phyloP scores from a whole-genome alignment of 225 moss, liverwort and hornwort species.

The Sphagnum tenellum region DNA sequence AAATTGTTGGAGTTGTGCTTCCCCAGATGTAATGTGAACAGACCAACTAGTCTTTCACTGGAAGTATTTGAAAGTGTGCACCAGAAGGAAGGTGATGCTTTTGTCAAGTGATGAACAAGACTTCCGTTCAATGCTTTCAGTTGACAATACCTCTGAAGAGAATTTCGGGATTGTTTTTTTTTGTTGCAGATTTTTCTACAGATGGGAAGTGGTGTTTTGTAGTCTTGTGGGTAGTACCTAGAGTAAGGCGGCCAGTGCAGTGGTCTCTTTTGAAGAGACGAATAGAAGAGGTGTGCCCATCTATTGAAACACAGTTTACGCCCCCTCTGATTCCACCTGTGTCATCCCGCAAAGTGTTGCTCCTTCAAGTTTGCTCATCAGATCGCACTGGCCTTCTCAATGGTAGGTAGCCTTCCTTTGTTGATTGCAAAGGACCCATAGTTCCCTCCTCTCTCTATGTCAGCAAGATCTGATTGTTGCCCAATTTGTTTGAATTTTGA shows the following conservation, averaged over 20 bases:
- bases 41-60: no score
- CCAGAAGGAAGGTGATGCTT: no score
- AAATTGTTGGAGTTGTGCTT: no score
- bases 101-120: no score
- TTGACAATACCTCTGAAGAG: not conserved
- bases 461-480: not conserved
- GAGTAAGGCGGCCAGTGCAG: conserved; percentile 14
- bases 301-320: conserved; percentile 26
- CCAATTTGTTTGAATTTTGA: not conserved
- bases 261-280: conserved; percentile 59
- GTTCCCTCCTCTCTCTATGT: not conserved
- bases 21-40: no score
- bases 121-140: no score
- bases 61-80: no score
- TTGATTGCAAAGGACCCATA: not conserved
- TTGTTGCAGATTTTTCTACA: conserved; percentile 55
- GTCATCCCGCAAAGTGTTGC: conserved; percentile 31
- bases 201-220: conserved; percentile 78
- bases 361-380: conserved; percentile 46
- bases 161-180: not conserved
- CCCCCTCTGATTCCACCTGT: conserved; percentile 24
- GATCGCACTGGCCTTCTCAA: conserved; percentile 72
- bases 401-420: conserved; percentile 12
- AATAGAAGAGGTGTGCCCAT: conserved; percentile 54
- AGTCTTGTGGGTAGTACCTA: conserved; percentile 54